Evolutionary conservation across 768 basidiomycete species (phyloP), one percentile per base, ranked within the genome.

Genomic region (Cubamyces lactineus): DNA sequence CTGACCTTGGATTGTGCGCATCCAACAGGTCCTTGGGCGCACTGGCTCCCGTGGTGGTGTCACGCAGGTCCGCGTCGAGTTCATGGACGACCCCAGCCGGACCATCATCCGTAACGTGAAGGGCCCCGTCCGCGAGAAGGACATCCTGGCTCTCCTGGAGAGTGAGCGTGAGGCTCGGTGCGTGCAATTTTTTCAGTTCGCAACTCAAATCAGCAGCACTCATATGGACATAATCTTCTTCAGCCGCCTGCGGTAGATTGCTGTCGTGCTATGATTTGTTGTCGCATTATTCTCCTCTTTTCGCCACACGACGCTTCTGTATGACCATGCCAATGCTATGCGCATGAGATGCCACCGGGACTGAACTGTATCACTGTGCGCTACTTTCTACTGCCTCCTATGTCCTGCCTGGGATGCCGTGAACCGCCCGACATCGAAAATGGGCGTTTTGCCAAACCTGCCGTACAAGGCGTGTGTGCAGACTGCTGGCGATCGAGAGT

Each of bases 31-130:
- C 76, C 89, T 98, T 72, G 97, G 97, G 73, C 89, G 97, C 72
- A 99, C 97, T 74, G 96, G 96, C 65, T 98, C 96, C 71, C 93
- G 96, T 75, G 96, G 96, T 80, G 96, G 96, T 81, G 95, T 98
- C 72, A 98, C 95, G 64, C 96, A 98, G 83, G 96, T 98, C 79
- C 94, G 96, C 68, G 97, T 99, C 69, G 97, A 98, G 76, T 97
- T 99, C 82, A 89, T 98, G 91, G 96, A 98, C 76, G 96, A 98
- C 76, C 86, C 92, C 57, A 86, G 88, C 67, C 91, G 96, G 71
- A 90, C 92, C 68, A 97, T 99, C 78, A 96, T 98, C 78, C 92
- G 96, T 55, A 99, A 99, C 81, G 96, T 98, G 69, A 98, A 98
- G 79, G 97, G 97, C 0, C 96, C 97, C 63, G 96, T 98, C 62